Evolutionary conservation across 2,329 filamentous ascomycete genomes (phyloP), one percentile per base, ranked within the genome.

Genomic region (Nemania bipapillata): DNA sequence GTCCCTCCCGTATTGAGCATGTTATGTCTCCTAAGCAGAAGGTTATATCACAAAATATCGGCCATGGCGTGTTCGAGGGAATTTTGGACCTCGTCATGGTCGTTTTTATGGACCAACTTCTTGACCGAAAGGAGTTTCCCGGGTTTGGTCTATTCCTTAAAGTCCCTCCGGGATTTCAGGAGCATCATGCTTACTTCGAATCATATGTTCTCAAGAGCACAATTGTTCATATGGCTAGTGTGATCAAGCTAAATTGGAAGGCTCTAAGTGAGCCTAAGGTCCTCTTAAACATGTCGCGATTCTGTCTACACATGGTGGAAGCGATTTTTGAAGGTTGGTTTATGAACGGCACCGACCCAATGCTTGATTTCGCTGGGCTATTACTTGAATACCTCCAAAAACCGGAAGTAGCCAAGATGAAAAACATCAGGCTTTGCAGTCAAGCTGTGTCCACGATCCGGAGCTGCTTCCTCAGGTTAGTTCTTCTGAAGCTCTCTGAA

Each of bases 241-340:
- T 88, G 24, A 85, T 98, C 8, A 89, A 92, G 68, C 81, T 91
- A 1, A 88, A 94, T 71, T 89, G 92, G 74, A 89, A 90, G 63
- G 82, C 91, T 0, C 84, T 98, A 1, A 87, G 89, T 64, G 94
- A 98, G 77, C 92, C 96, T 0, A 90, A 91, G 68, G 87, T 96
- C 0, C 83, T 99, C 57, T 95, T 91, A 3, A 99, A 99, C 73
- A 85, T 99, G 76, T 90, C 92, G 0, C 89, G 94, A 12, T 91
- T 97, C 70, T 89, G 90, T 35, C 83, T 88, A 2, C 93, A 98
- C 76, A 87, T 98, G 78, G 89, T 91, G 0, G 96, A 99, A 78
- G 92, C 93, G 5, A 91, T 97, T 12, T 97, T 96, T 73, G 96
- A 98, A 80, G 96, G 96, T 17, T 97, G 94, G 93, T 98, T 98